Conservation (phyloP, 2,329 filamentous ascomycete genomes). For the Elsinoe perseae region DNA sequence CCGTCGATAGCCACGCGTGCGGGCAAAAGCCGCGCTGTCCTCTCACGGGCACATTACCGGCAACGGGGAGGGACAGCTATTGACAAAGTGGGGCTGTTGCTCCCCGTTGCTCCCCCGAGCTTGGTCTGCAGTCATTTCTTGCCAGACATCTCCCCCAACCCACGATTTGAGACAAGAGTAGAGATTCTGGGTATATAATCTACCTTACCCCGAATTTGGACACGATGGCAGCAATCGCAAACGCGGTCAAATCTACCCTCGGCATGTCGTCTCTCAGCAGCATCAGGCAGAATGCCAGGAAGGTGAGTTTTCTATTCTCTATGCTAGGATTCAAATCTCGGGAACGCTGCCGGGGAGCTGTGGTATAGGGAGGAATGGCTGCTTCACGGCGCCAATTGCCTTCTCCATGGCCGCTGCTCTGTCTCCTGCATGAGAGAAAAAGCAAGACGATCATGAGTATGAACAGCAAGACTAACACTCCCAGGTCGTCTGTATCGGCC, state of each 20-base stretch:
- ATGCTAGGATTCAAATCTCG: not conserved
- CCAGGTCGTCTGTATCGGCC: constrained; percentile 82
- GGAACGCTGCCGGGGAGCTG: not conserved
- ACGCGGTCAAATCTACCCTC: constrained; percentile 10
- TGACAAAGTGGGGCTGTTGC: not conserved
- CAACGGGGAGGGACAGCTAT: not conserved
- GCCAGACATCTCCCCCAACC: too few species aligned
- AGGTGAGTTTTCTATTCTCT: constrained; percentile 5
- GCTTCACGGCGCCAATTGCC: too few species aligned
- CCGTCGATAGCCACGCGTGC: not conserved
- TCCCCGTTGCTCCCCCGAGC: not conserved
- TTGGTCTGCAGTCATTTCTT: too few species aligned
- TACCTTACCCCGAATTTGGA: not conserved
- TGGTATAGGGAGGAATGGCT: not conserved
- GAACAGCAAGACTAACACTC: not conserved
- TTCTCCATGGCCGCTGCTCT: too few species aligned
- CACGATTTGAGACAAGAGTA: too few species aligned
- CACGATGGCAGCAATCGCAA: constrained; percentile 7
- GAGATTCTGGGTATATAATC: not conserved
- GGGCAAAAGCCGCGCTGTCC: too few species aligned
- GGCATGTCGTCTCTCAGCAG: constrained; percentile 11
- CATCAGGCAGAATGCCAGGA: constrained; percentile 14
- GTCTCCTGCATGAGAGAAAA: too few species aligned
- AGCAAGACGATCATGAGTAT: not conserved
- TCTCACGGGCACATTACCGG: not conserved